Evolutionary conservation across 2,329 filamentous ascomycete species (phyloP).

Genomic region (Alternaria triticimaculans): DNA sequence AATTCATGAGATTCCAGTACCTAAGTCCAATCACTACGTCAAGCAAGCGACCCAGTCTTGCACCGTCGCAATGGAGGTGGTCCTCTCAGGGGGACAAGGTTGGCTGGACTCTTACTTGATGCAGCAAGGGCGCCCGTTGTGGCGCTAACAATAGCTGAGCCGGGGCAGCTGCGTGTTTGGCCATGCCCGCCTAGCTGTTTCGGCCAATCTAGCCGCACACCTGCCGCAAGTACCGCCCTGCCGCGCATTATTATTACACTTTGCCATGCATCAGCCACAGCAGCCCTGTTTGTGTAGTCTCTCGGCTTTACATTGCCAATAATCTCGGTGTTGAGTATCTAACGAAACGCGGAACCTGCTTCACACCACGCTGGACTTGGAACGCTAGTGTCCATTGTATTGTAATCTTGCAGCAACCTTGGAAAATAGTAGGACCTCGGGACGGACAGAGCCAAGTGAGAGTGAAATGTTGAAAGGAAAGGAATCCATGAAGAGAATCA

Average conservation of each 20-base stretch:
- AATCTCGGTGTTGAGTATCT: neutral
- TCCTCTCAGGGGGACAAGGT: conserved; percentile 13
- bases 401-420: neutral
- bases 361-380: neutral
- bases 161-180: neutral
- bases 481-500: neutral
- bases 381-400: neutral
- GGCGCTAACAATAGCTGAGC: conserved; percentile 15
- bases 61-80: conserved; percentile 9
- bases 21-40: conserved; percentile 15
- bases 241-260: neutral
- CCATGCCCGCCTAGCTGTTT: neutral
- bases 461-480: neutral
- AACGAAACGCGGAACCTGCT: neutral
- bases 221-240: neutral
- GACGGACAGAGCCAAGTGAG: neutral
- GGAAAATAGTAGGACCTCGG: neutral
- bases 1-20: conserved; percentile 19
- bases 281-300: neutral
- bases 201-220: neutral
- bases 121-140: conserved; percentile 5
- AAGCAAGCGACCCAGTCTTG: conserved; percentile 5
- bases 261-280: conserved; percentile 17
- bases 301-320: neutral
- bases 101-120: conserved; percentile 11